Conservation (phyloP, 306 rosid genomes). For the Herpetospermum pedunculosum region DNA sequence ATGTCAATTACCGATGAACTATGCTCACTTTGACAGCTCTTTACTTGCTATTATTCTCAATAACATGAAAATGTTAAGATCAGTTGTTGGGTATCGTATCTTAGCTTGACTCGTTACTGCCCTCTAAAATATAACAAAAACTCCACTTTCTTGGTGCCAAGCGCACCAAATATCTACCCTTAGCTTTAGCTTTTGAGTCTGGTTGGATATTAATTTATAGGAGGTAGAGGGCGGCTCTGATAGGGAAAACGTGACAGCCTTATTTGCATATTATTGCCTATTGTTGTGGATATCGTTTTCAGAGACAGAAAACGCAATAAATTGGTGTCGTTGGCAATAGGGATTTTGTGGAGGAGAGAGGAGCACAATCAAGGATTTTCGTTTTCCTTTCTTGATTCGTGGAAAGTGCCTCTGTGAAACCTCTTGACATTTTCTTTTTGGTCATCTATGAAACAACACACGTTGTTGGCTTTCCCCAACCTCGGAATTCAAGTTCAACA, state of each 20-base stretch:
- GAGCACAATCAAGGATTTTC: conserved; percentile 1
- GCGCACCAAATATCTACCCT: conserved; percentile 1
- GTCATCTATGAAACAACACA: not conserved
- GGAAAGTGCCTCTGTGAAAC: conserved; percentile 1
- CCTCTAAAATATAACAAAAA: not conserved
- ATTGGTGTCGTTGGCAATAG: not conserved
- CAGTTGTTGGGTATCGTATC: not conserved
- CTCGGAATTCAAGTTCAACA: not conserved
- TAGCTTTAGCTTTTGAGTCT: not conserved
- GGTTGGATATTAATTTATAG: not conserved
- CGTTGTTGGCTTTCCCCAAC: not conserved
- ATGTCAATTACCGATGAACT: too few species aligned
- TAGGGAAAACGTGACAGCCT: not conserved
- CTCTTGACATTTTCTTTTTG: not conserved
- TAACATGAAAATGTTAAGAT: not conserved
- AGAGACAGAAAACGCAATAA: not conserved
- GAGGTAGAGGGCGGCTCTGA: conserved; percentile 8
- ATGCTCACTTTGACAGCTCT: too few species aligned
- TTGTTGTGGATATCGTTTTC: conserved; percentile 8
- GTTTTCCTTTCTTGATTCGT: conserved; percentile 1
- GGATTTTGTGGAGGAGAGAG: conserved; percentile 3
- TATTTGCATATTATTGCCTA: not conserved
- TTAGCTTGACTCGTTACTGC: not conserved
- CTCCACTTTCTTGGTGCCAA: conserved; percentile 1
- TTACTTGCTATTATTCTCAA: not conserved